These are phyloP conservation scores for Candida easanensis DNA, from an alignment of 805 yeast species.

Conservation along the genomic window DNA sequence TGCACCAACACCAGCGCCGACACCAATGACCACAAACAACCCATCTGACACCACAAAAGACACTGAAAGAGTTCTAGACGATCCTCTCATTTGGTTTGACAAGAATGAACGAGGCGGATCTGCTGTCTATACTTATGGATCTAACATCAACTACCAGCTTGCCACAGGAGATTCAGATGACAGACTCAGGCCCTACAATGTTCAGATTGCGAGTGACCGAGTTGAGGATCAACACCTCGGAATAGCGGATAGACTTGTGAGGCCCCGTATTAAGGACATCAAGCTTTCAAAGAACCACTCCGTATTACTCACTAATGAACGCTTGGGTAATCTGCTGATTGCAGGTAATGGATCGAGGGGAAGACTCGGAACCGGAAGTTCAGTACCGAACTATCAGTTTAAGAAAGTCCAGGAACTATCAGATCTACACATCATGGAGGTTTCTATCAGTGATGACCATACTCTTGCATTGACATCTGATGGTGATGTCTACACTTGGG, in stretches of 20 bases:
- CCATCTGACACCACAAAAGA: no score
- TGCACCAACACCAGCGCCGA: no score
- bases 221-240: slow-evolving; percentile 11
- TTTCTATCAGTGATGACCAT: slow-evolving; percentile 65
- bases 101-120: slow-evolving; percentile 48
- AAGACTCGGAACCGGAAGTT: slow-evolving; percentile 58
- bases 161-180: slow-evolving; percentile 66
- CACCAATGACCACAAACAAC: no score
- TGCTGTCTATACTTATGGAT: slow-evolving; percentile 58
- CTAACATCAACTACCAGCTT: slow-evolving; percentile 57
- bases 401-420: slow-evolving; percentile 39
- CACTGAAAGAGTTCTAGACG: neutral
- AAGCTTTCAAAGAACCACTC: slow-evolving; percentile 66
- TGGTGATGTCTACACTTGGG: slow-evolving; percentile 75
- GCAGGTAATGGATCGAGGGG: slow-evolving; percentile 74
- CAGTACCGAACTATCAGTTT: slow-evolving; percentile 42
- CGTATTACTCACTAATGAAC: slow-evolving; percentile 50
- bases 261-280: slow-evolving; percentile 46
- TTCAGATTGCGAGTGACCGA: slow-evolving; percentile 25
- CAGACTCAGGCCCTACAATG: slow-evolving; percentile 41
- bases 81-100: slow-evolving; percentile 39
- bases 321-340: slow-evolving; percentile 44
- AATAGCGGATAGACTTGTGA: slow-evolving; percentile 30
- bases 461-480: slow-evolving; percentile 51
- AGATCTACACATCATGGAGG: slow-evolving; percentile 30